A percentile compares a stretch with the other conserved stretches of the same genome.
Conservation (phyloP, 176 grass and related monocot genomes). For the Avena eriantha region DNA sequence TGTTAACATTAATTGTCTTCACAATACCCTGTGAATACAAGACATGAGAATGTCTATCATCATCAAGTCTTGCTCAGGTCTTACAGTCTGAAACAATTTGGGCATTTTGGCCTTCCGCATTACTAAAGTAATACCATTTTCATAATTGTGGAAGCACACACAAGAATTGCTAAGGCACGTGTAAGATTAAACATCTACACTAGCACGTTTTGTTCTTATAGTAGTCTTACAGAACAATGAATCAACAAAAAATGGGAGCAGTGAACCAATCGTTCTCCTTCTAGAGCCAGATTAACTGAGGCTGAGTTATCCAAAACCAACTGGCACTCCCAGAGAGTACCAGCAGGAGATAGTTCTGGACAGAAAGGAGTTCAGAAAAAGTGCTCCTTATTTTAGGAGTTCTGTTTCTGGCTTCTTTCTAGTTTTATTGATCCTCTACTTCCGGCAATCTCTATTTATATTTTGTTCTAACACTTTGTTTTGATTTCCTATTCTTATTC, state of each 20-base stretch:
- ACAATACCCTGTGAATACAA: conserved; percentile 61
- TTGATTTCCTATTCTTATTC: not conserved
- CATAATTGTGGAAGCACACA: not conserved
- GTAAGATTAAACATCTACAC: conserved; percentile 4
- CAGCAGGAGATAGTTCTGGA: not conserved
- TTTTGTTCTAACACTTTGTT: not conserved
- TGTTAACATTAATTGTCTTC: conserved; percentile 92
- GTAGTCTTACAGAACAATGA: conserved; percentile 23
- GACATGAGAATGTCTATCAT: conserved; percentile 16
- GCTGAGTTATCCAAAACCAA: conserved; percentile 2
- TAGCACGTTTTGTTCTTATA: conserved; percentile 1
- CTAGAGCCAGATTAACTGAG: not conserved
- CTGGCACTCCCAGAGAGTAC: not conserved
- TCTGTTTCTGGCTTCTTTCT: not conserved
- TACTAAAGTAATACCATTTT: not conserved
- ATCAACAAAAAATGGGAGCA: not conserved
- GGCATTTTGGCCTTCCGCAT: not conserved
- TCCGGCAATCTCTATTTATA: not conserved
- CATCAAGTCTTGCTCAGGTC: conserved; percentile 2
- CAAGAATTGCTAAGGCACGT: not conserved
- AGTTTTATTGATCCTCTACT: not conserved
- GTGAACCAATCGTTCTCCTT: not conserved
- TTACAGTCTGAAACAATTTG: not conserved
- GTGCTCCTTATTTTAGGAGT: not conserved
- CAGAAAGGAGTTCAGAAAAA: not conserved